phyloP scores from a whole-genome alignment of 2,329 filamentous ascomycete genomes.

The Xylariaceae sp. region DNA sequence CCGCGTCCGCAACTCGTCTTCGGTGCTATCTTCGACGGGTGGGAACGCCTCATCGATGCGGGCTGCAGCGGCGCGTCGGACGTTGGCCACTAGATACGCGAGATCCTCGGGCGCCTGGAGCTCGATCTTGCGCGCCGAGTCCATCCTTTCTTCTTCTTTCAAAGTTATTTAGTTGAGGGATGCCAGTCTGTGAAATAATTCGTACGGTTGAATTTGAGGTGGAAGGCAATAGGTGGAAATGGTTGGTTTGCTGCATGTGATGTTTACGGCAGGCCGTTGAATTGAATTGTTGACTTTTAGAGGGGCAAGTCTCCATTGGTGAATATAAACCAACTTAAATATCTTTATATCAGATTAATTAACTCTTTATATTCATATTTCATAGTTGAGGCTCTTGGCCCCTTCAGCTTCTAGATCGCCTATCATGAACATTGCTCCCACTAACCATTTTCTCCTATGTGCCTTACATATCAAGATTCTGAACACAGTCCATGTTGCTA shows the following conservation, averaged over 20 bases:
- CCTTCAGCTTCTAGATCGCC: too few species aligned
- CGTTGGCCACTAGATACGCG: constrained; percentile 71
- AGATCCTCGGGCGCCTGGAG: constrained; percentile 79
- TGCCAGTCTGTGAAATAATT: neutral
- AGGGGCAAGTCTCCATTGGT: constrained; percentile 25
- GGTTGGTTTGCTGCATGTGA: neutral
- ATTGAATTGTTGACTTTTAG: constrained; percentile 19
- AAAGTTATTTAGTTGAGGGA: neutral
- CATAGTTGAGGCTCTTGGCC: too few species aligned
- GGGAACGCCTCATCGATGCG: constrained; percentile 74
- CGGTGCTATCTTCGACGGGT: constrained; percentile 62
- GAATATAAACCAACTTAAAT: constrained; percentile 7
- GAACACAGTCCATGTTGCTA: too few species aligned
- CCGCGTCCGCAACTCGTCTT: constrained; percentile 63
- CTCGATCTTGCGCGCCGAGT: constrained; percentile 74
- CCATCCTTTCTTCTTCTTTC: constrained; percentile 23
- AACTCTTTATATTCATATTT: constrained; percentile 2
- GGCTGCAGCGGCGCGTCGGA: constrained; percentile 70
- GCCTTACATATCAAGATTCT: too few species aligned
- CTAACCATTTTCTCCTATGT: too few species aligned
- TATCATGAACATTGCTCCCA: too few species aligned
- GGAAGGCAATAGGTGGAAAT: too few species aligned
- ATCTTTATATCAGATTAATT: constrained; percentile 1
- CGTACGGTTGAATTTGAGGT: neutral
- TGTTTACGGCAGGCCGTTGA: constrained; percentile 11